These are phyloP conservation scores for Coccinonectria pachysandricola DNA, from an alignment of 2,329 filamentous ascomycete species.

Conservation along the genomic window DNA sequence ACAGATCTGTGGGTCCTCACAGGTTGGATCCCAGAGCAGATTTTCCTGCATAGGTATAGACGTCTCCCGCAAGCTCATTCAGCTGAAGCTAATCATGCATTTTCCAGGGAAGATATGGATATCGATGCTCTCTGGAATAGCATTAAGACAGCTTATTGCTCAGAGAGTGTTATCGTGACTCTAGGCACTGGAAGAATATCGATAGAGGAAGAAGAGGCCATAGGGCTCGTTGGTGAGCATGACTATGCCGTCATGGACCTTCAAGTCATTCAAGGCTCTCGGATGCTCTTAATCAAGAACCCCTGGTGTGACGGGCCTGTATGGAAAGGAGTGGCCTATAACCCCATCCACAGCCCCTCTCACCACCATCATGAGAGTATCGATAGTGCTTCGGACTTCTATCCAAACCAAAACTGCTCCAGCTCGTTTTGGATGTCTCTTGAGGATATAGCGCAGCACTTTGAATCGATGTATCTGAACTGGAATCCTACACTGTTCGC, in stretches of 20 bases:
- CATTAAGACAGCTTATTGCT: conserved; percentile 62
- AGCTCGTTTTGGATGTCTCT: conserved; percentile 93
- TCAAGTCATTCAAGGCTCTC: conserved; percentile 48
- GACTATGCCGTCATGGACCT: conserved; percentile 88
- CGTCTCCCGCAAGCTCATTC: not conserved
- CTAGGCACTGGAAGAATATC: conserved; percentile 81
- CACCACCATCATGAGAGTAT: no score
- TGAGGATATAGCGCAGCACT: conserved; percentile 80
- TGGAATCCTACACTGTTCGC: conserved; percentile 86
- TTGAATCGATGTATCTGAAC: conserved; percentile 92
- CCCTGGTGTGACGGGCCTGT: conserved; percentile 81
- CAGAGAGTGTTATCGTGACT: conserved; percentile 76
- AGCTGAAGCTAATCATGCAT: no score
- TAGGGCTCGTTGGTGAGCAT: conserved; percentile 81
- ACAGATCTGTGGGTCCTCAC: conserved; percentile 89
- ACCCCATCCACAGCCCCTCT: no score
- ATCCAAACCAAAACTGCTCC: no score
- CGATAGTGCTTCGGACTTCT: no score
- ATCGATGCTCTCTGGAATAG: conserved; percentile 68
- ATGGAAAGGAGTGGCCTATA: conserved; percentile 57
- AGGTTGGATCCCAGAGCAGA: conserved; percentile 93
- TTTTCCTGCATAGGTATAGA: conserved; percentile 67
- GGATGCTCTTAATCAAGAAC: conserved; percentile 79
- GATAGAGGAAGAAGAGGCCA: conserved; percentile 61
- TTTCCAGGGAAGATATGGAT: conserved; percentile 73